Percentiles rank a stretch among this genome's conserved stretches.
These are phyloP conservation scores for Colletotrichum cordylinicola DNA, from an alignment of 2,329 filamentous ascomycete genomes.

Conservation along the genomic window DNA sequence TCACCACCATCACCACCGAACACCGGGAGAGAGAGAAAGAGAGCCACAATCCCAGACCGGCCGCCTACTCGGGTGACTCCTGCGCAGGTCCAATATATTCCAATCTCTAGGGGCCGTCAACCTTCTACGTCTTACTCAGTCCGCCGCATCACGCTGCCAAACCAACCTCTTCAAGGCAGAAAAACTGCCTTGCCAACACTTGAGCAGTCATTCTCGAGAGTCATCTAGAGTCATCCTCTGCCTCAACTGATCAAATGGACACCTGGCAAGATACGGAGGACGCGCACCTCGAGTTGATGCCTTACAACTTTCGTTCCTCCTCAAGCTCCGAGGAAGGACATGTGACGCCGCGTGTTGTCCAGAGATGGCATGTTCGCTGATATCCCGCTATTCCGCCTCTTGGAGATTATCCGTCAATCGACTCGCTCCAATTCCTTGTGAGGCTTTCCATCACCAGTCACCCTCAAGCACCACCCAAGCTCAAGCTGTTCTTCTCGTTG, in stretches of 20 bases:
- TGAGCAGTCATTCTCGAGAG: background rate
- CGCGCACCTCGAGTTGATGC: background rate
- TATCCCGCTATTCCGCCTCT: background rate
- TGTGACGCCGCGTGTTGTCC: background rate
- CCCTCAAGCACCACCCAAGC: background rate
- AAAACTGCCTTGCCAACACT: background rate
- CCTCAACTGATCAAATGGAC: background rate
- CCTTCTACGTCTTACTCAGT: background rate
- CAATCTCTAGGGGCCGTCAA: background rate
- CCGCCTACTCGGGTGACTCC: background rate
- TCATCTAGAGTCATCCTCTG: background rate
- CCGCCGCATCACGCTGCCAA: background rate
- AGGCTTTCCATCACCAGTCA: background rate
- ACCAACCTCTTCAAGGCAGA: background rate
- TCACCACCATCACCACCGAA: background rate
- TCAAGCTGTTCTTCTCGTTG: background rate
- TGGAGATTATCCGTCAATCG: slow-evolving; percentile 18
- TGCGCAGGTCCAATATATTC: background rate
- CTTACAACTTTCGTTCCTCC: background rate
- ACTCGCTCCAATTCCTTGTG: background rate
- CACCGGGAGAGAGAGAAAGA: background rate
- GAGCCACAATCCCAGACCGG: background rate
- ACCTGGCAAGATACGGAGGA: background rate
- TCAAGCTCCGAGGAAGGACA: background rate
- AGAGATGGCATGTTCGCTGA: background rate